These are phyloP conservation scores for Ophiostoma ulmi DNA, from an alignment of 2,329 filamentous ascomycete genomes.

Conservation along the genomic window DNA sequence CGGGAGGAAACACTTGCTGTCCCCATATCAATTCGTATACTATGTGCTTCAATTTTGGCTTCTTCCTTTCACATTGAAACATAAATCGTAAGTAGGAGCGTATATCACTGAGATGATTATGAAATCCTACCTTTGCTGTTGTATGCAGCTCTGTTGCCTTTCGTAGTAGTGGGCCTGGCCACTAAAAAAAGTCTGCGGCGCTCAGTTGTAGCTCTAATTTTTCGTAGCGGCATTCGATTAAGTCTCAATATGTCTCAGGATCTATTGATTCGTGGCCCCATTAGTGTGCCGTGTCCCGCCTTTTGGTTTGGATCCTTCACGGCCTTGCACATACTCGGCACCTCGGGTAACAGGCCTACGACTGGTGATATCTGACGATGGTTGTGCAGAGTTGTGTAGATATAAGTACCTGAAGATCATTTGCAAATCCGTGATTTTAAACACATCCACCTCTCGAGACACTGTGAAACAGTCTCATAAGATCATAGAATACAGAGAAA, in stretches of 20 bases:
- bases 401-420: background rate
- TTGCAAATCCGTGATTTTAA: background rate
- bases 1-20: too few relatives aligned
- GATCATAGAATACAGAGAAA: too few relatives aligned
- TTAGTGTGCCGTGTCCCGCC: background rate
- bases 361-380: background rate
- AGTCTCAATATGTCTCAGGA: too few relatives aligned
- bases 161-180: background rate
- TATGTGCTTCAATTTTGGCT: too few relatives aligned
- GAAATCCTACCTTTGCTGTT: background rate
- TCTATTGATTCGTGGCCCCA: background rate
- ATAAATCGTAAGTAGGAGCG: background rate
- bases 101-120: background rate
- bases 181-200: background rate
- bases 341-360: background rate
- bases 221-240: background rate
- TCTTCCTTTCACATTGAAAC: too few relatives aligned
- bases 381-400: background rate
- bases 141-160: background rate
- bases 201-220: background rate
- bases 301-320: background rate
- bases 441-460: background rate
- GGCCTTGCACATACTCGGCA: background rate
- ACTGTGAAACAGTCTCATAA: too few relatives aligned
- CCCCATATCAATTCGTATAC: too few relatives aligned